Evolutionary conservation across 2,329 filamentous ascomycete genomes (phyloP), one percentile per base, ranked within the genome.

Genomic region (Penicillium brasilianum): DNA sequence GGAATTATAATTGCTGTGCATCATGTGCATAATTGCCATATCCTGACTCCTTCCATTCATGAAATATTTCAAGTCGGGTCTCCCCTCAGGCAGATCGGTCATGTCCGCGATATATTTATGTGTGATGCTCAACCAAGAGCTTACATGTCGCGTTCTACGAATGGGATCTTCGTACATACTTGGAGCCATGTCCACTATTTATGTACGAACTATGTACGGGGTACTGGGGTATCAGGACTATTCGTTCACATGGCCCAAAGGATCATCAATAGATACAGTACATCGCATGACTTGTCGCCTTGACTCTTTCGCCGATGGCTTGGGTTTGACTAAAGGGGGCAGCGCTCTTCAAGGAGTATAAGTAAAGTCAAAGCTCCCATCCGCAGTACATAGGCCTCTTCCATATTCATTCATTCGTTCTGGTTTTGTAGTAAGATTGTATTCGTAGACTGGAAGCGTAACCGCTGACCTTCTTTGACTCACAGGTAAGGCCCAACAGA

Each of bases 401-500:
- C 44, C 44, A 28, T n/a, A 28, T 28, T 48, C 25, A 48, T 48
- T 37, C 25, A 20, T 39, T 10, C 50, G n/a, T n/a, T 20, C 7
- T 39, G 34, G 9, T 11, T 20, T 30, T 25, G 4, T 32, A 4
- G 8, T 41, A 9, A 20, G 16, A 34, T 28, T 28, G 3, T 48
- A 36, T 48, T 22, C 22, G 22, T 39, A 36, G 16, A 13, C 52
- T n/a, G 25, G 56, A 59, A 30, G 39, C 55, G 49, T 55, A 44
- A 54, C 50, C 41, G 60, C 61, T 55, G 59, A 54, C 48, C 36
- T 43, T 50, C 36, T 48, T 65, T 55, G 55, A 64, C 58, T 64
- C 51, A 34, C 36, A 57, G 57, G 66, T 67, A 67, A 67, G 61
- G 61, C 64, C 64, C 62, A 54, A 32, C 34, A 58, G 34, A 55